These are phyloP conservation scores for Raffaelea albimanens DNA, from an alignment of 2,329 filamentous ascomycete genomes.

Conservation along the genomic window DNA sequence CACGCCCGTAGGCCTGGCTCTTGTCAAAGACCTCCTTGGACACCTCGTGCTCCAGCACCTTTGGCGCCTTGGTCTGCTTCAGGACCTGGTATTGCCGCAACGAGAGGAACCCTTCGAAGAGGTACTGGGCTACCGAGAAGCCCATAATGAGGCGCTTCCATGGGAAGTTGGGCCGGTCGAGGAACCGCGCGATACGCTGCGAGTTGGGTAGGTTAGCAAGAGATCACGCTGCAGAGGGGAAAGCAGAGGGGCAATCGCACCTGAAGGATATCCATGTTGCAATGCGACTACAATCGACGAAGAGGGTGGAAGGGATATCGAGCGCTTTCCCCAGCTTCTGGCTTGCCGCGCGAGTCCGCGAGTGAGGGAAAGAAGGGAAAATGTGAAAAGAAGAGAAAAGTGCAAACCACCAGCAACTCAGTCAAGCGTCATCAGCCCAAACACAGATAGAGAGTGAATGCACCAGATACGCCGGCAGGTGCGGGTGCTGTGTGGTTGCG, in stretches of 20 bases:
- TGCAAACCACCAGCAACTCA: too few species aligned
- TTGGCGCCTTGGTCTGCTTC: conserved; percentile 68
- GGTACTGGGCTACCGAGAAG: conserved; percentile 85
- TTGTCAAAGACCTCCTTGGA: conserved; percentile 88
- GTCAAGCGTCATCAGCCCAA: not conserved
- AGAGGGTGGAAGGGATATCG: too few species aligned
- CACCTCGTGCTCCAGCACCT: conserved; percentile 81
- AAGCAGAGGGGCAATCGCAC: conserved; percentile 17
- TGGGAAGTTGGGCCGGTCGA: conserved; percentile 87
- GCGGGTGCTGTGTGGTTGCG: too few species aligned
- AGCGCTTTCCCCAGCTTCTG: too few species aligned
- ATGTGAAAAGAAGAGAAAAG: not conserved
- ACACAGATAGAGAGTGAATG: too few species aligned
- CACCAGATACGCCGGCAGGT: not conserved
- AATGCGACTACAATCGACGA: too few species aligned
- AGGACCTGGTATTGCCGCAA: conserved; percentile 84
- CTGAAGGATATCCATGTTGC: conserved; percentile 27
- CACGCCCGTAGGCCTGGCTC: conserved; percentile 89
- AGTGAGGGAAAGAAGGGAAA: not conserved
- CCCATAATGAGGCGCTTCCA: conserved; percentile 96
- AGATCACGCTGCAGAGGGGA: not conserved
- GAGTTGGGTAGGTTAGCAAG: not conserved
- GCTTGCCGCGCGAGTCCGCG: too few species aligned
- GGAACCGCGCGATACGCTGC: conserved; percentile 67
- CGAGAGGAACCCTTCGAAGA: conserved; percentile 83